These are phyloP conservation scores for sorghum (Sorghum bicolor) DNA, from an alignment of 176 grass and related monocot species.

Conservation along the genomic window Sorghum_bicolor_NCBIv3 NC_012871.2:63085001-63085500, in stretches of 20 bases:
- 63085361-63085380: neutral
- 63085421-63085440: slow-evolving; percentile 16
- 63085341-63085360: neutral
- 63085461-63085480: slow-evolving; percentile 25
- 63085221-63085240: neutral
- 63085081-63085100: slow-evolving; percentile 8
- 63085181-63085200: neutral
- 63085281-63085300: neutral
- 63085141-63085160: slow-evolving; percentile 10
- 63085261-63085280: neutral
- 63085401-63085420: neutral
- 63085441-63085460: slow-evolving; percentile 41
- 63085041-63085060: neutral
- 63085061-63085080: slow-evolving; percentile 10
- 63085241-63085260: neutral
- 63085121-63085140: neutral
- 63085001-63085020: neutral
- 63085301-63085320: neutral
- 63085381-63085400: neutral
- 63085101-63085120: neutral
- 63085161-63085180: slow-evolving; percentile 16
- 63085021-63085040: neutral
- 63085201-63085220: neutral
- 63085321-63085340: neutral
- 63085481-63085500: slow-evolving; percentile 10